Conservation (phyloP, 2,329 filamentous ascomycete species). For the Leptoxyphium fumago region DNA sequence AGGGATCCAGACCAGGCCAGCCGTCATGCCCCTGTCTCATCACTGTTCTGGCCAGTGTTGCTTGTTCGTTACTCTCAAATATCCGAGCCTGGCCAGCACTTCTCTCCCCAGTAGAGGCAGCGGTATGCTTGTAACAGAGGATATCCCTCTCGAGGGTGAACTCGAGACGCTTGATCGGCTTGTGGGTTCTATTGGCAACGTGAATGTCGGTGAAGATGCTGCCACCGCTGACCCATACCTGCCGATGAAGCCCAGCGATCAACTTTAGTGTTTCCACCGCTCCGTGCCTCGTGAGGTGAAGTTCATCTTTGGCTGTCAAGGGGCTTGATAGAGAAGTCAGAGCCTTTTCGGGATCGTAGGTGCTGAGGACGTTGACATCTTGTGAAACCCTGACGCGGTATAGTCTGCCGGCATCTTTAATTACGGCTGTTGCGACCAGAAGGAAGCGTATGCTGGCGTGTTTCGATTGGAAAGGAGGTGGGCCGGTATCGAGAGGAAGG, state of each 20-base stretch:
- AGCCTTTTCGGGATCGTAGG: slow-evolving; percentile 42
- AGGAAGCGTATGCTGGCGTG: slow-evolving; percentile 37
- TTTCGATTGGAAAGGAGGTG: slow-evolving; percentile 39
- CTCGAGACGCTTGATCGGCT: slow-evolving; percentile 35
- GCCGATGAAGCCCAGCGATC: slow-evolving; percentile 40
- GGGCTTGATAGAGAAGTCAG: slow-evolving; percentile 38
- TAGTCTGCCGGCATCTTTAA: slow-evolving; percentile 33
- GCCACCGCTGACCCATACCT: slow-evolving; percentile 43
- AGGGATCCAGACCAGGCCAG: slow-evolving; percentile 33
- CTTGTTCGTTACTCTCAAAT: slow-evolving; percentile 36
- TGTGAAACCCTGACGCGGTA: slow-evolving; percentile 36
- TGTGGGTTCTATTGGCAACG: slow-evolving; percentile 35
- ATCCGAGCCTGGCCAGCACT: slow-evolving; percentile 37
- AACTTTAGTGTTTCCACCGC: slow-evolving; percentile 31
- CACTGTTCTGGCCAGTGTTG: slow-evolving; percentile 28
- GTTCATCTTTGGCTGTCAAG: slow-evolving; percentile 35
- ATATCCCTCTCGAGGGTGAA: slow-evolving; percentile 37
- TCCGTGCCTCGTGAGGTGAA: slow-evolving; percentile 25
- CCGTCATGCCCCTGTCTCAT: slow-evolving; percentile 29
- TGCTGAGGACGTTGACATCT: slow-evolving; percentile 36
- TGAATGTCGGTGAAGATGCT: slow-evolving; percentile 41
- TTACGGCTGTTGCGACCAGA: slow-evolving; percentile 32
- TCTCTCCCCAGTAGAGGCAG: slow-evolving; percentile 34
- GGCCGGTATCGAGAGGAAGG: slow-evolving; percentile 39
- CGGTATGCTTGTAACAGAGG: slow-evolving; percentile 37